phyloP scores from a whole-genome alignment of 345 rosid species.

The Arabidopsis suecica region DNA sequence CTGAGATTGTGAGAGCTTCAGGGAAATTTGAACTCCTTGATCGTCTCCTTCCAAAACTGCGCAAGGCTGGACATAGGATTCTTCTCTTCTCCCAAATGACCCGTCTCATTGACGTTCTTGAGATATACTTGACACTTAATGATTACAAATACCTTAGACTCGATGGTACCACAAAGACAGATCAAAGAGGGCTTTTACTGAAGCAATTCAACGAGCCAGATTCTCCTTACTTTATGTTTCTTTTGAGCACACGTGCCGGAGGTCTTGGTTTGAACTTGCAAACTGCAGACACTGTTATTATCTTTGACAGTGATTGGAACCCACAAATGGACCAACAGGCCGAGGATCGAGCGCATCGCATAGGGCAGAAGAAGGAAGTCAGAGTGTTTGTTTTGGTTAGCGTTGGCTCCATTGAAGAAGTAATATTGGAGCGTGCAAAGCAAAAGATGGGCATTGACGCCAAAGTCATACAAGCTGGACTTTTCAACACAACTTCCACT shows the following conservation, averaged over 20 bases:
- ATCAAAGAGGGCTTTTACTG: slow-evolving; percentile 84
- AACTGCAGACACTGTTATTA: slow-evolving; percentile 93
- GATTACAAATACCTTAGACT: slow-evolving; percentile 88
- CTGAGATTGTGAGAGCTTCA: slow-evolving; percentile 90
- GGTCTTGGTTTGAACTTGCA: slow-evolving; percentile 99
- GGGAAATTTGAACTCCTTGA: slow-evolving; percentile 98
- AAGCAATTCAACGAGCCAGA: slow-evolving; percentile 91
- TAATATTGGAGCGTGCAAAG: slow-evolving; percentile 96
- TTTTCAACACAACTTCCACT: slow-evolving; percentile 96
- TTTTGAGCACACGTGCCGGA: slow-evolving; percentile 98
- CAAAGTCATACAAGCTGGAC: slow-evolving; percentile 99
- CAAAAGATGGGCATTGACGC: slow-evolving; percentile 99
- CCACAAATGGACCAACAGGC: slow-evolving; percentile 99
- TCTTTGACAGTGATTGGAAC: slow-evolving; percentile 99
- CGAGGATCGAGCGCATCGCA: slow-evolving; percentile 99
- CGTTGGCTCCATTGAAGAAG: slow-evolving; percentile 98
- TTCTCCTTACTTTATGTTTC: slow-evolving; percentile 98
- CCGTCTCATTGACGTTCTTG: slow-evolving; percentile 90
- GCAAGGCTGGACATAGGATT: slow-evolving; percentile 82
- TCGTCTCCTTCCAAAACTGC: slow-evolving; percentile 93
- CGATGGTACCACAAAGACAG: slow-evolving; percentile 97
- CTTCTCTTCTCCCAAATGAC: slow-evolving; percentile 99
- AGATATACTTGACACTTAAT: slow-evolving; percentile 78
- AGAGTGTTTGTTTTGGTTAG: slow-evolving; percentile 98
- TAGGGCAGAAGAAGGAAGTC: slow-evolving; percentile 99